Conservation (phyloP, 441 rosid genomes). For the Adansonia madagascariensis region DNA sequence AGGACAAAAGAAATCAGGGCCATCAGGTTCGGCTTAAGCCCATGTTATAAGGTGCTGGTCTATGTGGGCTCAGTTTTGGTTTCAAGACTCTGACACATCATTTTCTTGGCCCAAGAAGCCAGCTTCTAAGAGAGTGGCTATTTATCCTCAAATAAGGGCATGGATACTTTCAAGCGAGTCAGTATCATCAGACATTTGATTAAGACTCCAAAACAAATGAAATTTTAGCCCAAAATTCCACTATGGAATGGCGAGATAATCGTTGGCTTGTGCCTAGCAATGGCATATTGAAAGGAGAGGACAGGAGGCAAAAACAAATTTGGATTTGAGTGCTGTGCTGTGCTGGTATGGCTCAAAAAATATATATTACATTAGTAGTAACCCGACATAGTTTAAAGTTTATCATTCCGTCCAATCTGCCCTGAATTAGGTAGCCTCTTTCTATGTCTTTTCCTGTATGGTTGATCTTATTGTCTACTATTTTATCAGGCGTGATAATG, state of each 20-base stretch:
- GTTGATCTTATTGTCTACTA: neutral
- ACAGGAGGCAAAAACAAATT: neutral
- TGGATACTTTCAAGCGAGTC: too few species aligned
- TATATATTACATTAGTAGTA: neutral
- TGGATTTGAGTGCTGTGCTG: too few species aligned
- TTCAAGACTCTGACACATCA: neutral
- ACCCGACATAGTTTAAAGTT: neutral
- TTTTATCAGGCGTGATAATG: neutral
- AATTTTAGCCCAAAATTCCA: neutral
- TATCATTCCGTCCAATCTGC: neutral
- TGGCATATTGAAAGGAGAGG: neutral
- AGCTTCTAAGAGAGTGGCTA: neutral
- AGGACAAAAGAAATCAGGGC: neutral
- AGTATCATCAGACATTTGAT: neutral
- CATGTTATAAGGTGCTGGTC: neutral
- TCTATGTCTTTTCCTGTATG: neutral
- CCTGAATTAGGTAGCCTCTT: neutral
- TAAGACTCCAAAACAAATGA: neutral
- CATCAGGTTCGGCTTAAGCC: neutral
- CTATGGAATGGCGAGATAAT: neutral
- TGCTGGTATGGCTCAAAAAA: neutral
- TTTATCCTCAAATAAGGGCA: too few species aligned
- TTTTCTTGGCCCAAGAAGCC: neutral
- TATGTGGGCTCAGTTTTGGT: neutral
- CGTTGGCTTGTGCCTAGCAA: neutral